Conservation (phyloP, 768 basidiomycete genomes). For the Coprinopsis strossmayeri region DNA sequence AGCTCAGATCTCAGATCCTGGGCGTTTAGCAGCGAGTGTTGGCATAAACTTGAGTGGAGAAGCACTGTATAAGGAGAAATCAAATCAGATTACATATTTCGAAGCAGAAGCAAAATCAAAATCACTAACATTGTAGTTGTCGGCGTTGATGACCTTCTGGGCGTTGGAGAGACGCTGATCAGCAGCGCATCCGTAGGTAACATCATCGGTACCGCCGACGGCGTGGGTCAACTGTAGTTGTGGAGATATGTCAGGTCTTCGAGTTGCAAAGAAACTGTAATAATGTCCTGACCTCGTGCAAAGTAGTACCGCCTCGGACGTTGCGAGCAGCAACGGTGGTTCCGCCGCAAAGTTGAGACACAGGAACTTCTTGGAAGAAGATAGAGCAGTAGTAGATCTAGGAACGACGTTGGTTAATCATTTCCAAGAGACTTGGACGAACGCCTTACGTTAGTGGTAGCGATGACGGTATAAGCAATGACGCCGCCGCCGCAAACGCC, state of each 20-base stretch:
- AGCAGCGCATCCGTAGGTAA: slow-evolving; percentile 32
- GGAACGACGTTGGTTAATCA: neutral
- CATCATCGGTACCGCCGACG: slow-evolving; percentile 31
- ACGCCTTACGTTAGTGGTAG: slow-evolving; percentile 33
- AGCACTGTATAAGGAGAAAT: slow-evolving; percentile 25
- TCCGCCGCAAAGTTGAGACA: slow-evolving; percentile 31
- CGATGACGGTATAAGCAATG: slow-evolving; percentile 38
- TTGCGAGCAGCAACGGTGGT: slow-evolving; percentile 38
- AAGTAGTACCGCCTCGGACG: slow-evolving; percentile 39
- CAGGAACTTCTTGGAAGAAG: slow-evolving; percentile 40
- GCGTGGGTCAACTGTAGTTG: slow-evolving; percentile 34
- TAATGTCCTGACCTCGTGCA: slow-evolving; percentile 33
- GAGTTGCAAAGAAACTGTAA: neutral
- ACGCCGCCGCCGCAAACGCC: slow-evolving; percentile 31
- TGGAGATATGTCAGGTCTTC: neutral
- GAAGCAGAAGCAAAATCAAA: neutral
- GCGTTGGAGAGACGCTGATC: slow-evolving; percentile 33
- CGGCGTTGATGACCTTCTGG: slow-evolving; percentile 31
- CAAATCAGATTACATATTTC: neutral
- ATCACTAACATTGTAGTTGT: slow-evolving; percentile 38
- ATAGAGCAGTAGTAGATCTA: slow-evolving; percentile 42
- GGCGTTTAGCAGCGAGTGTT: slow-evolving; percentile 30
- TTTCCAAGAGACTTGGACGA: neutral
- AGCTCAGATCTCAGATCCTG: neutral
- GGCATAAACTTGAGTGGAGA: slow-evolving; percentile 37